These are phyloP conservation scores for Colletotrichum sp. DNA, from an alignment of 2,329 filamentous ascomycete species.

Conservation along the genomic window DNA sequence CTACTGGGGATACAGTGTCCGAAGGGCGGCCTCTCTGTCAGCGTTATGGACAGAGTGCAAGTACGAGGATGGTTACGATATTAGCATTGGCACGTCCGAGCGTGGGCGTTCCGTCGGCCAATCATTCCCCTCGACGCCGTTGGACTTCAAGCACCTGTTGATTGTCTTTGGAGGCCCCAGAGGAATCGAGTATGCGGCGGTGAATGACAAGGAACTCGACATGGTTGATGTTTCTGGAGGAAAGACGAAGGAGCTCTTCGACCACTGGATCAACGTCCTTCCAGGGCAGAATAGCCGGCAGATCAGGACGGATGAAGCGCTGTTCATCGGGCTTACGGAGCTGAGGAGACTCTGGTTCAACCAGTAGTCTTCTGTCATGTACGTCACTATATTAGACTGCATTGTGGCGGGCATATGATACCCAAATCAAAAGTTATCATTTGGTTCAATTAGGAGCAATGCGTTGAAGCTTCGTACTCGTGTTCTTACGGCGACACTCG, in stretches of 20 bases:
- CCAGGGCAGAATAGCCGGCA: slow-evolving; percentile 82
- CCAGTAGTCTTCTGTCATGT: neutral
- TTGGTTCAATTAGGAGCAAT: neutral
- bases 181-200: slow-evolving; percentile 77
- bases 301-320: slow-evolving; percentile 83
- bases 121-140: slow-evolving; percentile 45
- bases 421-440: slow-evolving; percentile 9
- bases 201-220: slow-evolving; percentile 60
- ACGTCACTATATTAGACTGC: neutral
- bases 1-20: slow-evolving; percentile 84
- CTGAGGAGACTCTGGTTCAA: slow-evolving; percentile 64
- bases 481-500: too few relatives aligned
- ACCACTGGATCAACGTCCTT: slow-evolving; percentile 83
- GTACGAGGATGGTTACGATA: slow-evolving; percentile 79
- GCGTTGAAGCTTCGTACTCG: fast-evolving
- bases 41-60: slow-evolving; percentile 78
- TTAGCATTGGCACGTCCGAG: slow-evolving; percentile 85
- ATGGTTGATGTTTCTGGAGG: slow-evolving; percentile 66
- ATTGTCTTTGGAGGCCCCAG: slow-evolving; percentile 83
- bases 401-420: slow-evolving; percentile 13
- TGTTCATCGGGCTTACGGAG: slow-evolving; percentile 77
- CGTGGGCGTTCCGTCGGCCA: slow-evolving; percentile 62
- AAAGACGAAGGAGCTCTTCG: slow-evolving; percentile 74
- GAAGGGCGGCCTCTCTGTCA: slow-evolving; percentile 70
- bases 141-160: slow-evolving; percentile 72